Evolutionary conservation across 441 rosid species (phyloP), one percentile per base, ranked within the genome.

Genomic region (Eutrema salsugineum): DNA sequence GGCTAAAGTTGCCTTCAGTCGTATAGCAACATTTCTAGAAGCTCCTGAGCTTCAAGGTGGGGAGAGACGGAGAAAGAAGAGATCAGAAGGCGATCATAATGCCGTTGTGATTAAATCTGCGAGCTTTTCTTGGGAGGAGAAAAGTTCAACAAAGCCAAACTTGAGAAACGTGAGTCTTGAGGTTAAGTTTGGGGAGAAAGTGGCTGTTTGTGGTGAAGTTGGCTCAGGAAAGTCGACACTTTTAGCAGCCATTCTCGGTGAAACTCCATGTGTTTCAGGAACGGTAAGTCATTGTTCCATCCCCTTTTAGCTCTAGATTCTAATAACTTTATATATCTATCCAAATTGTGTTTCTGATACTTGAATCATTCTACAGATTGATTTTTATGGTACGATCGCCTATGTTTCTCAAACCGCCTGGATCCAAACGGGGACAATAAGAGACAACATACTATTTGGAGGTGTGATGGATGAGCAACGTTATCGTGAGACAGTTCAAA

Each of bases 171-270:
- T 91, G 70, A 78, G 53, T 74, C 77, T 94, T 70, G 86, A 82
- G 75, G 82, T 86, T 72, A 82, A 78, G 70, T 77, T 79, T 50
- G 89, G 93, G 40, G 88, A 87, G 73, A 94, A 90, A 84, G 85
- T 94, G 8, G 99, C 96, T 32, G 83, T 94, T 53, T 92, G 99
- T 64, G 99, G 99, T 62, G 98, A 94, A 84, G 99, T 94, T 74
- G 99, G 98, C 70, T 94, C 98, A 0, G 99, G 99, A 3, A 94
- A 94, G 79, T 94, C 99, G 8, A 92, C 98, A 48, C 86, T 94
- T 70, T 63, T 94, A 62, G 88, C 98, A 28, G 89, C 99, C 11
- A 88, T 94, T 81, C 97, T 92, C 24, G 97, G 98, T 66, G 99
- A 92, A 84, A 88, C 89, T 69, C 88, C 97, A 40, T 79, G 75